These are phyloP conservation scores for Podila clonocystis DNA, from an alignment of 192 early-diverging fungal species.

Conservation along the genomic window DNA sequence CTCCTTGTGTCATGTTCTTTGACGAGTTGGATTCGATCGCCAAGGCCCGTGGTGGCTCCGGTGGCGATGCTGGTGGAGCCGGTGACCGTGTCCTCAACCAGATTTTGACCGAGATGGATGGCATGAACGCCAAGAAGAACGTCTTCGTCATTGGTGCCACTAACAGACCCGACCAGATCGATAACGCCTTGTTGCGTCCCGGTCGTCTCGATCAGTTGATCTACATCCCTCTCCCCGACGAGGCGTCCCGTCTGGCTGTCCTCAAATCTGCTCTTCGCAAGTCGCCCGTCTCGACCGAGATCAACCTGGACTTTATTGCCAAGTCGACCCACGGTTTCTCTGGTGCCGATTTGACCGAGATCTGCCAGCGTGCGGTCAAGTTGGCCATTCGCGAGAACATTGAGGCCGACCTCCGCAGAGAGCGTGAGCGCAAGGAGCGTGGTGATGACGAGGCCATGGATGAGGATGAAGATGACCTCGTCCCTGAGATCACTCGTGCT, in stretches of 20 bases:
- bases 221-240: conserved; percentile 96
- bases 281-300: conserved; percentile 83
- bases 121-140: conserved; percentile 99
- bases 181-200: conserved; percentile 95
- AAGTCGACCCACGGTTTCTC: conserved; percentile 95
- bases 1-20: conserved; percentile 99
- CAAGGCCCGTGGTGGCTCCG: conserved; percentile 86
- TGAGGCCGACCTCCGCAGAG: conserved; percentile 81
- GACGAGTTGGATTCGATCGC: conserved; percentile 99
- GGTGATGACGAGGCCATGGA: conserved; percentile 84
- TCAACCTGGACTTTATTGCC: conserved; percentile 88
- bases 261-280: conserved; percentile 92
- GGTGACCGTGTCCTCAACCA: conserved; percentile 99
- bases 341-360: conserved; percentile 97
- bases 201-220: conserved; percentile 99
- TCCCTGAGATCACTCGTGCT: conserved; percentile 89
- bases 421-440: conserved; percentile 78
- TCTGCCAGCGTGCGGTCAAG: conserved; percentile 98
- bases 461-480: conserved; percentile 82
- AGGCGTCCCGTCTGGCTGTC: conserved; percentile 84
- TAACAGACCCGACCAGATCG: conserved; percentile 99
- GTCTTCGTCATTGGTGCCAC: conserved; percentile 99
- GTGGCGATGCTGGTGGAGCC: conserved; percentile 83
- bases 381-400: conserved; percentile 98
- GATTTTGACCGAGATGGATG: conserved; percentile 99